phyloP scores from a whole-genome alignment of 2,329 filamentous ascomycete genomes.

The Decorospora gaudefroyi region DNA sequence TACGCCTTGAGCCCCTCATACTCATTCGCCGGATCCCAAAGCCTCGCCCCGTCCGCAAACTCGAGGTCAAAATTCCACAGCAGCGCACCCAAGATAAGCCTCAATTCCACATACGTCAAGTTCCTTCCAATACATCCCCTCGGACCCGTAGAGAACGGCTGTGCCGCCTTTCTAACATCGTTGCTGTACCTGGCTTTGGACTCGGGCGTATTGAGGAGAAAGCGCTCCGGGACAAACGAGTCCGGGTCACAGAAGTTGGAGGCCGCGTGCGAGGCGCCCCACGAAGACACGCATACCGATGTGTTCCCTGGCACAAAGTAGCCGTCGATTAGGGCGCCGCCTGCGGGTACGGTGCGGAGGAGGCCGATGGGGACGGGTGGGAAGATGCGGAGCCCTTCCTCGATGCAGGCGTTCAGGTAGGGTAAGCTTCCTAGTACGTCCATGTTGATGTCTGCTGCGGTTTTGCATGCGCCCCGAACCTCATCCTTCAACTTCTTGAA shows the following conservation, averaged over 20 bases:
- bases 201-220: constrained; percentile 32
- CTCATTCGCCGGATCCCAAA: constrained; percentile 38
- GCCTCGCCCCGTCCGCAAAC: constrained; percentile 35
- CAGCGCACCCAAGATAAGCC: constrained; percentile 38
- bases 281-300: constrained; percentile 35
- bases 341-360: constrained; percentile 43
- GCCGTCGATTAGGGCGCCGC: constrained; percentile 47
- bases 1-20: constrained; percentile 37
- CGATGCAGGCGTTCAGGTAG: constrained; percentile 54
- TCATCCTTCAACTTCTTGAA: constrained; percentile 34
- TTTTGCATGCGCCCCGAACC: constrained; percentile 32
- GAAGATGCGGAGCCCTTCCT: constrained; percentile 54
- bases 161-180: constrained; percentile 38
- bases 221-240: constrained; percentile 45
- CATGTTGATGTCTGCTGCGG: constrained; percentile 42
- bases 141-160: constrained; percentile 41
- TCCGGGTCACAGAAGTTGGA: constrained; percentile 43
- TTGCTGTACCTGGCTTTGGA: constrained; percentile 18
- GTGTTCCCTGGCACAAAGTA: constrained; percentile 44
- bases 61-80: constrained; percentile 46
- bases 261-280: constrained; percentile 36
- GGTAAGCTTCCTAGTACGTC: constrained; percentile 35
- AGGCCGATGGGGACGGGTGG: constrained; percentile 53
- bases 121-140: constrained; percentile 41
- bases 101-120: constrained; percentile 45